These are phyloP conservation scores for Sporothrix brasiliensis DNA, from an alignment of 2,329 filamentous ascomycete genomes.

Conservation along the genomic window DNA sequence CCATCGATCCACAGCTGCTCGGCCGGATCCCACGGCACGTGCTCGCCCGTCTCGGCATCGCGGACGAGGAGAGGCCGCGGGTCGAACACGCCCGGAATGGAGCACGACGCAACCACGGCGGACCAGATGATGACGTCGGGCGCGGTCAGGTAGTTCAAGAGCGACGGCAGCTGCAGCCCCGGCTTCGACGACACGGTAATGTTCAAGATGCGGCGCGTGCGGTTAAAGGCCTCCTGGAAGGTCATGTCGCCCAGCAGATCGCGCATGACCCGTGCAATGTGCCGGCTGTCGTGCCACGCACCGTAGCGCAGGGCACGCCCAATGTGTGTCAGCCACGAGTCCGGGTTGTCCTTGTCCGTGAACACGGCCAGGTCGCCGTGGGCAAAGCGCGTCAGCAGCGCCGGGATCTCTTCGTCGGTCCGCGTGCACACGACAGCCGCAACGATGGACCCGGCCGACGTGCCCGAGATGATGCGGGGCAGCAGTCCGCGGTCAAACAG, in stretches of 20 bases:
- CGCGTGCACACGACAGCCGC: conserved; percentile 77
- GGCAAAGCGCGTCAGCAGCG: conserved; percentile 69
- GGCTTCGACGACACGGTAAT: conserved; percentile 90
- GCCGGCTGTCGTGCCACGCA: conserved; percentile 80
- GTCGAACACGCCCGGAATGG: conserved; percentile 83
- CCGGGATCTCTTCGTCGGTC: conserved; percentile 76
- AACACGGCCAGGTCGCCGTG: conserved; percentile 83
- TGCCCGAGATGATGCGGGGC: conserved; percentile 83
- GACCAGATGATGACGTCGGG: conserved; percentile 97
- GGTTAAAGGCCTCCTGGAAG: conserved; percentile 93
- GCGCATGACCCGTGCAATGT: conserved; percentile 80
- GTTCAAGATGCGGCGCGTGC: conserved; percentile 88
- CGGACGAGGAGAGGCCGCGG: conserved; percentile 80
- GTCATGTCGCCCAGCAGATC: conserved; percentile 83
- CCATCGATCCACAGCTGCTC: conserved; percentile 90
- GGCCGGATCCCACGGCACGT: conserved; percentile 81
- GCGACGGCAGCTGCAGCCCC: conserved; percentile 79
- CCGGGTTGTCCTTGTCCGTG: conserved; percentile 60
- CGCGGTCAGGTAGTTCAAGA: conserved; percentile 91
- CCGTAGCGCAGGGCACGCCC: conserved; percentile 78
- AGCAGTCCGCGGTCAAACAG: conserved; percentile 74
- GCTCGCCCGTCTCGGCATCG: conserved; percentile 75
- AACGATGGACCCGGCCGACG: conserved; percentile 85
- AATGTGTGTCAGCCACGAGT: conserved; percentile 69
- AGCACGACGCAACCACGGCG: conserved; percentile 93